phyloP scores from a whole-genome alignment of 1,139 yeast species.

The Blastobotrys illinoisensis region DNA sequence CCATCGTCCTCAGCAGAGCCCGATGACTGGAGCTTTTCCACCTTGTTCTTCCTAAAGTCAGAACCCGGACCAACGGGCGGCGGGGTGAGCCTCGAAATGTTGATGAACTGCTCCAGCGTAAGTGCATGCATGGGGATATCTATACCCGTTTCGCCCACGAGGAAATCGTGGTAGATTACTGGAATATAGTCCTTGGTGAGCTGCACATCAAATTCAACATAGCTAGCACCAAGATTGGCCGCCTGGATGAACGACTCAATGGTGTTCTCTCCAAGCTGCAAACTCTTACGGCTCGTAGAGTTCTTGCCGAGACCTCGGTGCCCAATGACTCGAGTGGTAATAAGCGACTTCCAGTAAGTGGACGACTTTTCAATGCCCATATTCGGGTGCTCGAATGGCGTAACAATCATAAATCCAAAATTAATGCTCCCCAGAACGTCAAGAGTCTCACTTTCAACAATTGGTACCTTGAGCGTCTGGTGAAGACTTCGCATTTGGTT shows the following conservation, averaged over 20 bases:
- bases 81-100: constrained; percentile 27
- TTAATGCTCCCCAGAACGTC: constrained; percentile 72
- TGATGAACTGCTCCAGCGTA: constrained; percentile 83
- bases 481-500: constrained; percentile 61
- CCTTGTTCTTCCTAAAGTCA: not conserved
- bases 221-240: constrained; percentile 81
- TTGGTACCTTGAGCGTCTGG: constrained; percentile 67
- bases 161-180: constrained; percentile 90
- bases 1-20: constrained; percentile 3
- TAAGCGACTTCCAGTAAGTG: constrained; percentile 88
- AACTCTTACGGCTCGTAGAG: constrained; percentile 58
- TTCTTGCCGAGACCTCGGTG: constrained; percentile 96
- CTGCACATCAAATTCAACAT: constrained; percentile 88
- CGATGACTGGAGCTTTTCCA: constrained; percentile 3
- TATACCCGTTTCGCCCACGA: constrained; percentile 93
- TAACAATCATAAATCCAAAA: constrained; percentile 69
- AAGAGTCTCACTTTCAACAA: constrained; percentile 63
- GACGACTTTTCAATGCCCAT: constrained; percentile 67
- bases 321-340: constrained; percentile 88
- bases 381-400: constrained; percentile 67
- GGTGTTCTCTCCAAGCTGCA: constrained; percentile 94
- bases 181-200: constrained; percentile 90
- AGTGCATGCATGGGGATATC: constrained; percentile 94
- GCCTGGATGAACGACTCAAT: constrained; percentile 95
- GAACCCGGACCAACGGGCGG: not conserved